Evolutionary conservation across 2,329 filamentous ascomycete species (phyloP).

Genomic region (Harringtonia lauricola): DNA sequence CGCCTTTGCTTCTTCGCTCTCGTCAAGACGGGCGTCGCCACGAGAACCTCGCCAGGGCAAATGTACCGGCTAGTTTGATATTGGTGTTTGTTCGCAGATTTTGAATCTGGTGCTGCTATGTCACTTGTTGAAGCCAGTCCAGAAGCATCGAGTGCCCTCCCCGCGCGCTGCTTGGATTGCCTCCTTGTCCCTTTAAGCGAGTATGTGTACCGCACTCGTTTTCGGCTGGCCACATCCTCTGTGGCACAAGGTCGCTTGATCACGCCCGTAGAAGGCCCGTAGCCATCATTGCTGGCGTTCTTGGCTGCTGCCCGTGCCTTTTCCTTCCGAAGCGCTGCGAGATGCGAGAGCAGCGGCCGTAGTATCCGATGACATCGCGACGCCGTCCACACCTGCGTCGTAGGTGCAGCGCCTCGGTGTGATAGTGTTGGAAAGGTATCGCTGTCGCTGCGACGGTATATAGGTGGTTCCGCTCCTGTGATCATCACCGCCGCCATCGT

Average conservation of each 20-base stretch:
- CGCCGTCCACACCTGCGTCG: constrained; percentile 30
- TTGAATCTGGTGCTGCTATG: not conserved
- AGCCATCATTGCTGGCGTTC: not conserved
- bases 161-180: not conserved
- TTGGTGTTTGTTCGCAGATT: not conserved
- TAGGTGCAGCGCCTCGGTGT: constrained; percentile 1
- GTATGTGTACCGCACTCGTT: constrained; percentile 14
- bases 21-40: constrained; percentile 21
- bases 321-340: constrained; percentile 27
- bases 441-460: constrained; percentile 6
- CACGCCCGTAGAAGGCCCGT: not conserved
- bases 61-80: constrained; percentile 1
- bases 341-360: constrained; percentile 32
- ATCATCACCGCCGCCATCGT: not conserved
- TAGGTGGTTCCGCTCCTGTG: not conserved
- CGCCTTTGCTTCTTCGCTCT: constrained; percentile 16
- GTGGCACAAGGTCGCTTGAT: not conserved
- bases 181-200: constrained; percentile 9
- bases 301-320: constrained; percentile 6
- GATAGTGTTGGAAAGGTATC: constrained; percentile 2
- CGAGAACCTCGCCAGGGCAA: constrained; percentile 13
- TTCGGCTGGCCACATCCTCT: constrained; percentile 3
- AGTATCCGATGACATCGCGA: constrained; percentile 34
- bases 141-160: not conserved
- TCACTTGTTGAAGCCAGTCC: not conserved